A percentile compares a stretch with the other conserved stretches of the same genome.
phyloP scores from a whole-genome alignment of 1,139 yeast genomes.

The Pneumocystis murina region DNA sequence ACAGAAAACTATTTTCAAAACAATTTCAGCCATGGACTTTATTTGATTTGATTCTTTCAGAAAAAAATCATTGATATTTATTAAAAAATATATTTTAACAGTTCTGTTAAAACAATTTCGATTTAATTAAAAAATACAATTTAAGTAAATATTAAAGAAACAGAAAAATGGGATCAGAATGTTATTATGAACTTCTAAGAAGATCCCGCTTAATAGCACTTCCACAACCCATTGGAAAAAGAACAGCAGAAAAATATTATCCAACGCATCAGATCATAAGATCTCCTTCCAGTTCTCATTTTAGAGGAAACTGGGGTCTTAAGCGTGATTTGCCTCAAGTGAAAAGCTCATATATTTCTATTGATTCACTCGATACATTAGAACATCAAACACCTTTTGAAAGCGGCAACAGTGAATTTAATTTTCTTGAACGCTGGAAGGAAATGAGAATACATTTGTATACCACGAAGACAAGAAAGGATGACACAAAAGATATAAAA shows the following conservation, averaged over 20 bases:
- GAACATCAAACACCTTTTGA: conserved; percentile 1
- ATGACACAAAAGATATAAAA: not conserved
- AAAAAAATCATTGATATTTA: too few relatives aligned
- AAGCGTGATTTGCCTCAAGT: not conserved
- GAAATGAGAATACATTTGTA: conserved; percentile 1
- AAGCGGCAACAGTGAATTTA: not conserved
- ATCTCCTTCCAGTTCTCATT: not conserved
- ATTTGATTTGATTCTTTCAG: too few relatives aligned
- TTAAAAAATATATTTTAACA: too few relatives aligned
- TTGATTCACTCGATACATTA: not conserved
- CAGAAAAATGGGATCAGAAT: not conserved
- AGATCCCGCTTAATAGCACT: not conserved
- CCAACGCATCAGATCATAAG: conserved; percentile 1
- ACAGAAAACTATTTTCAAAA: too few relatives aligned
- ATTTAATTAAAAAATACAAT: not conserved
- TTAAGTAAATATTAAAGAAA: not conserved
- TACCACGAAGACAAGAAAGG: not conserved
- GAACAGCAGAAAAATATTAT: not conserved
- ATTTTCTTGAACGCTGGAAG: not conserved
- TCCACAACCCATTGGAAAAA: not conserved
- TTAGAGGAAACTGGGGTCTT: not conserved
- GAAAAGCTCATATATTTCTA: not conserved
- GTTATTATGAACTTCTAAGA: not conserved
- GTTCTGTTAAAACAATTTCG: too few relatives aligned
- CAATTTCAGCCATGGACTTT: too few relatives aligned